These are phyloP conservation scores for Sordariomycetes sp. DNA, from an alignment of 2,329 filamentous ascomycete species.

Conservation along the genomic window DNA sequence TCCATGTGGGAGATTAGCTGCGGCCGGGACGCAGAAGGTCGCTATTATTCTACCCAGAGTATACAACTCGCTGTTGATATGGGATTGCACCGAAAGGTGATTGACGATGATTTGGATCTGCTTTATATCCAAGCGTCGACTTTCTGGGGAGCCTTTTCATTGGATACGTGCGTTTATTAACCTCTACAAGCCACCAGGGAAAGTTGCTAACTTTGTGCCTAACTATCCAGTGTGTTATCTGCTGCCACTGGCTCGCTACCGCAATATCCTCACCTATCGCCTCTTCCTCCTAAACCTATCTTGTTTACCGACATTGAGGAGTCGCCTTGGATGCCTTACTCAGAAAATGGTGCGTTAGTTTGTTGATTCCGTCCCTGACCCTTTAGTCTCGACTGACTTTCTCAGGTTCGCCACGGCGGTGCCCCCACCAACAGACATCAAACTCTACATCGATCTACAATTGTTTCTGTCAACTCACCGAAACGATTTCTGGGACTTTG, in stretches of 20 bases:
- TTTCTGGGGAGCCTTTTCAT: slow-evolving; percentile 53
- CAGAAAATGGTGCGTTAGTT: slow-evolving; percentile 46
- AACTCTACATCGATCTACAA: slow-evolving; percentile 61
- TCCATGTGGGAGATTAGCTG: slow-evolving; percentile 65
- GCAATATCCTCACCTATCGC: slow-evolving; percentile 47
- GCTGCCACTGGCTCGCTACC: slow-evolving; percentile 54
- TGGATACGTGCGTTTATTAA: slow-evolving; percentile 46
- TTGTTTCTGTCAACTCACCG: slow-evolving; percentile 63
- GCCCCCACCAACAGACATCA: slow-evolving; percentile 51
- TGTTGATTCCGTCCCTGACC: too few species aligned
- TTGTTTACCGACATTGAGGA: slow-evolving; percentile 53
- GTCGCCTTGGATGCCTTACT: slow-evolving; percentile 50
- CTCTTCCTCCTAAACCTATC: slow-evolving; percentile 48
- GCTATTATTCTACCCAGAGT: slow-evolving; percentile 64
- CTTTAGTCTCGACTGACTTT: too few species aligned
- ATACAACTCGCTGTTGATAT: slow-evolving; percentile 65
- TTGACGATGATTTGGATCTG: slow-evolving; percentile 42
- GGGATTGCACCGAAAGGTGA: slow-evolving; percentile 50
- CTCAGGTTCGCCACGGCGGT: slow-evolving; percentile 42
- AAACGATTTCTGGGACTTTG: slow-evolving; percentile 63
- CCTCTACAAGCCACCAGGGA: not conserved
- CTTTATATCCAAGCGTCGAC: slow-evolving; percentile 49
- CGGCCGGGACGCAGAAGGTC: slow-evolving; percentile 63
- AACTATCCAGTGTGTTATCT: slow-evolving; percentile 53
- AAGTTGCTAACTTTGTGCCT: too few species aligned